phyloP scores from a whole-genome alignment of 768 basidiomycete species.

The Leccinum disarticulatum region DNA sequence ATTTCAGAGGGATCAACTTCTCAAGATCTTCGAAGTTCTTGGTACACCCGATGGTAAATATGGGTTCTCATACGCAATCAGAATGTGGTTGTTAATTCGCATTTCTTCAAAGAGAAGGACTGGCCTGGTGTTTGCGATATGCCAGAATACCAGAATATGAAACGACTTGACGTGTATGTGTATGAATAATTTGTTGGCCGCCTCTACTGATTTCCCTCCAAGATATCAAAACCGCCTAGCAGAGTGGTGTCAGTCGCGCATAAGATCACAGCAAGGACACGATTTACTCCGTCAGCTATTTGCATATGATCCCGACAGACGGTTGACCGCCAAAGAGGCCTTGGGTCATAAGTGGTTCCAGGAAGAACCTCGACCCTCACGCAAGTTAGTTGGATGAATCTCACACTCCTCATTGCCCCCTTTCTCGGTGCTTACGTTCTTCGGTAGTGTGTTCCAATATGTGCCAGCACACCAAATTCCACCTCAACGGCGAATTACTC shows the following conservation, averaged over 20 bases:
- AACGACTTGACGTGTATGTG: constrained; percentile 69
- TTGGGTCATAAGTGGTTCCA: constrained; percentile 89
- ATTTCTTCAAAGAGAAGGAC: constrained; percentile 58
- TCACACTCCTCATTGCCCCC: not conserved
- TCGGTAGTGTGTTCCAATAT: constrained; percentile 68
- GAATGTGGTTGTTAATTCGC: constrained; percentile 2
- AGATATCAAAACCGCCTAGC: constrained; percentile 61
- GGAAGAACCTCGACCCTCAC: constrained; percentile 83
- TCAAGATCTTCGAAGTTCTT: constrained; percentile 94
- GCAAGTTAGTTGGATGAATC: constrained; percentile 59
- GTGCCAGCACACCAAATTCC: constrained; percentile 68
- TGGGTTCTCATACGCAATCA: not conserved
- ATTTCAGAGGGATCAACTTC: constrained; percentile 92
- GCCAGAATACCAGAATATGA: constrained; percentile 86
- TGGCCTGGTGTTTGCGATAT: constrained; percentile 87
- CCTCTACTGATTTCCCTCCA: constrained; percentile 18
- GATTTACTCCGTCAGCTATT: constrained; percentile 88
- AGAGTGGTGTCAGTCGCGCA: constrained; percentile 73
- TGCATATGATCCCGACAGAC: constrained; percentile 84
- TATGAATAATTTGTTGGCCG: not conserved
- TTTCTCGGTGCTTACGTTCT: constrained; percentile 6
- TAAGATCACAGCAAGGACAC: constrained; percentile 62
- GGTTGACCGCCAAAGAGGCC: constrained; percentile 81
- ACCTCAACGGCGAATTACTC: constrained; percentile 84
- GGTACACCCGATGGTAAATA: constrained; percentile 78